Evolutionary conservation across 129 eudicot species (phyloP), one percentile per base, ranked within the genome.

Genomic region (Pulicaria dysenterica): DNA sequence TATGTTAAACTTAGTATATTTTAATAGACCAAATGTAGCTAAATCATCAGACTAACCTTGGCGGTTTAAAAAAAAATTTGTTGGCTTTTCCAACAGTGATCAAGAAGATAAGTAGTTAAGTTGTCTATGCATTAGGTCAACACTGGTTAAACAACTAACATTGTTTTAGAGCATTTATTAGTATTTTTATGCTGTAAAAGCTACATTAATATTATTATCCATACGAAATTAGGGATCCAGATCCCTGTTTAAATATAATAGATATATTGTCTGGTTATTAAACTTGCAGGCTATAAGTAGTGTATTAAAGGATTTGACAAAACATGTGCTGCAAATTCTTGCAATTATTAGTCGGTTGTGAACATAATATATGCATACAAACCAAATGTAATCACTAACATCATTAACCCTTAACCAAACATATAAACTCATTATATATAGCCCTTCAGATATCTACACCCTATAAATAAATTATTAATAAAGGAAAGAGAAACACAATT

Each of bases 341-440:
- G 77, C 39, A 60, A 54, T 47, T 37, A n/a, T 6, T 49, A 4
- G 10, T 8, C 59, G 14, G 39, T 16, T 60, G n/a, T 69, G 37
- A 48, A 5, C 4, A 8, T 24, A 24, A 24, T 62, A 56, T 7
- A 5, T 19, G 44, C 63, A 12, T 47, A 73, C 70, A 61, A 48
- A 15, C 1, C 12, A 16, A 43, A 62, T 48, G 62, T 12, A 15
- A 39, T 16, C 50, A 61, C 14, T 7, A 12, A 5, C 40, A 59
- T 48, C 77, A 48, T 37, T 36, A 73, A 62, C 17, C 51, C 61
- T 48, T 6, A 36, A 61, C 60, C 7, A 74, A 62, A 63, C 54
- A 37, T 37, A 37, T 2, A 73, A 73, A 62, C 12, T 10, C 48
- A 46, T 0, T 11, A 19, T 60, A 10, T 36, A 14, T 12, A 24